These are phyloP conservation scores for Neofusicoccum ribis DNA, from an alignment of 2,329 filamentous ascomycete genomes.

Conservation along the genomic window DNA sequence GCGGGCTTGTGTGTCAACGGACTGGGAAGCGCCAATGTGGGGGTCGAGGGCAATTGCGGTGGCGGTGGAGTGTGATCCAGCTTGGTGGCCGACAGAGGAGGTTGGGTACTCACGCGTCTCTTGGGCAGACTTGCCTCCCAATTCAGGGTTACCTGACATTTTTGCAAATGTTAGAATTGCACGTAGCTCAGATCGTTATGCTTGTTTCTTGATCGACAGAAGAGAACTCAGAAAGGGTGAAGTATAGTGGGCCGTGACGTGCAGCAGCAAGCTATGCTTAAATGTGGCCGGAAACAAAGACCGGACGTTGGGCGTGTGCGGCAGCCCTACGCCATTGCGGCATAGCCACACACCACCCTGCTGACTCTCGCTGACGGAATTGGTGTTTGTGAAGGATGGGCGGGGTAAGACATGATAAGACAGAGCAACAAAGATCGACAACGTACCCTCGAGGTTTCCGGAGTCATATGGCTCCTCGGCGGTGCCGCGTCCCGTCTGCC, in stretches of 20 bases:
- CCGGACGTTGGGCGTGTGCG: no score
- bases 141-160: slow-evolving; percentile 3
- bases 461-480: slow-evolving; percentile 74
- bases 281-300: no score
- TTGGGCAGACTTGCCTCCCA: slow-evolving; percentile 8
- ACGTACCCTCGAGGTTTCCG: slow-evolving; percentile 67
- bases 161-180: neutral
- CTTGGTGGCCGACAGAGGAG: neutral
- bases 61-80: neutral
- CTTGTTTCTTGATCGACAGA: neutral
- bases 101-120: neutral
- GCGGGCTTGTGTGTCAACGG: neutral
- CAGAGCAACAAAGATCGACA: neutral
- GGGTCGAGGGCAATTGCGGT: neutral
- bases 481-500: slow-evolving; percentile 65
- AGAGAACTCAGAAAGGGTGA: neutral
- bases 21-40: no score
- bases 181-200: neutral
- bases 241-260: no score
- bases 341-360: neutral
- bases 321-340: no score
- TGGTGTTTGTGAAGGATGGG: neutral
- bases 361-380: slow-evolving; percentile 11
- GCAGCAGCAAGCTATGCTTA: no score
- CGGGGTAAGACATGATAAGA: neutral